Evolutionary conservation across 1,284 basidiomycete species (phyloP), one percentile per base, ranked within the genome.

Genomic region (Ustilago xerochloae): DNA sequence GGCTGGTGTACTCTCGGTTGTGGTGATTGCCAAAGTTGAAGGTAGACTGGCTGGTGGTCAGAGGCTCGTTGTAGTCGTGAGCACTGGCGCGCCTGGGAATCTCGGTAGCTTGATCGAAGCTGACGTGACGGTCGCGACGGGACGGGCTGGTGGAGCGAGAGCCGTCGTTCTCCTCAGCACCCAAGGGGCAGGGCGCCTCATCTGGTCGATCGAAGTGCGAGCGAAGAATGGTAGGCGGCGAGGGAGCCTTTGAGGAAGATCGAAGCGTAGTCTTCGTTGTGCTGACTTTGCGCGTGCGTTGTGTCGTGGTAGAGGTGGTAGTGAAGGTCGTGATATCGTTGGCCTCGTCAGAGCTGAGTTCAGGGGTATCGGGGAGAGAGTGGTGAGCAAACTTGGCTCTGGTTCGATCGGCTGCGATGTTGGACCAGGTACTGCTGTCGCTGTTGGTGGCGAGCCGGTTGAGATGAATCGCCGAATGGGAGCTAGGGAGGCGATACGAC

Each of bases 341-440:
- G 16, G 51, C 57, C n/a, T 78, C 76, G 28, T 75, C 73, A 2
- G 72, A 75, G 41, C 67, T 78, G 41, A 65, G 43, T 41, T 76
- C 76, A 13, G 76, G 76, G 7, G 73, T 78, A 45, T 66, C 73
- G 16, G 67, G 60, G 22, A 72, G 73, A 10, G 56, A 60, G 16
- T 58, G 36, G 15, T 32, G 39, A 22, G 39, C 12, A 20, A 59
- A 49, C 13, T 36, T 45, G 10, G 53, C 38, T 16, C 39, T 49
- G 38, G 28, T 18, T 12, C 53, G 66, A 18, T 60, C 57, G 9
- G 55, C 51, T 7, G 39, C 22, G 29, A 20, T 50, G 39, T 28
- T 49, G 9, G 49, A 29, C 49, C 59, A 58, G 15, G 18, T 61
- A 28, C 22, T 47, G n/a, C 18, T 32, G 13, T 57, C 45, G 20